Conservation (phyloP, 495 filamentous ascomycete species). For the Penicillium arizonense region DNA sequence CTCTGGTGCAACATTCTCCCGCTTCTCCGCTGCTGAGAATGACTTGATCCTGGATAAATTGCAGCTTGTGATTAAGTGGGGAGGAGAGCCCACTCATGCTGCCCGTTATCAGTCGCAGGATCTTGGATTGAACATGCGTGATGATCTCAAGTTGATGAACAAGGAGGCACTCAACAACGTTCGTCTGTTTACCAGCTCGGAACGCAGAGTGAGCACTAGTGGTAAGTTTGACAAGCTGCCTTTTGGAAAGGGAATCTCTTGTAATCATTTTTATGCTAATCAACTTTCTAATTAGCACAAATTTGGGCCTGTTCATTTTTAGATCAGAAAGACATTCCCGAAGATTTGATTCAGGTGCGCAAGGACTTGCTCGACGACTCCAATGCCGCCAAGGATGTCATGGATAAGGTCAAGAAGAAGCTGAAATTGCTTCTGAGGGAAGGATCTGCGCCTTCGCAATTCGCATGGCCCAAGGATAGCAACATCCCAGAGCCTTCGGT, state of each 20-base stretch:
- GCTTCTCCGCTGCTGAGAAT: constrained; percentile 85
- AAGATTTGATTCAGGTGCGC: constrained; percentile 80
- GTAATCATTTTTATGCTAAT: not conserved
- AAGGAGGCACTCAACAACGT: constrained; percentile 87
- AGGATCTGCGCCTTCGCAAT: constrained; percentile 88
- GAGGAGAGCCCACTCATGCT: constrained; percentile 95
- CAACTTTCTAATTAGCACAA: constrained; percentile 57
- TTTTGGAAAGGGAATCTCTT: not conserved
- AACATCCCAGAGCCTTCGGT: constrained; percentile 90
- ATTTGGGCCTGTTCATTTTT: constrained; percentile 94
- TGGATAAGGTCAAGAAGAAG: constrained; percentile 99
- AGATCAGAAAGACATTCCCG: constrained; percentile 77
- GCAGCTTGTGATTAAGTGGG: constrained; percentile 98
- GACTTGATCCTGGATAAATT: constrained; percentile 90
- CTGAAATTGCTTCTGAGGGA: constrained; percentile 85
- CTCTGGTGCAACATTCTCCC: constrained; percentile 80
- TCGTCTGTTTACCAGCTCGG: constrained; percentile 88
- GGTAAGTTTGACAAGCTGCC: constrained; percentile 40
- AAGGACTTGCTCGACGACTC: constrained; percentile 97
- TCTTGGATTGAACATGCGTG: constrained; percentile 89
- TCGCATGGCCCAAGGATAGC: constrained; percentile 84
- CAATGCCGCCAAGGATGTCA: constrained; percentile 98
- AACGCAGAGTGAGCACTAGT: constrained; percentile 89
- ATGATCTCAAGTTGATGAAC: constrained; percentile 92
- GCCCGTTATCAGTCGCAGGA: constrained; percentile 95